phyloP scores from a whole-genome alignment of 257 asterid species.

The Salvia miltiorrhiza region DNA sequence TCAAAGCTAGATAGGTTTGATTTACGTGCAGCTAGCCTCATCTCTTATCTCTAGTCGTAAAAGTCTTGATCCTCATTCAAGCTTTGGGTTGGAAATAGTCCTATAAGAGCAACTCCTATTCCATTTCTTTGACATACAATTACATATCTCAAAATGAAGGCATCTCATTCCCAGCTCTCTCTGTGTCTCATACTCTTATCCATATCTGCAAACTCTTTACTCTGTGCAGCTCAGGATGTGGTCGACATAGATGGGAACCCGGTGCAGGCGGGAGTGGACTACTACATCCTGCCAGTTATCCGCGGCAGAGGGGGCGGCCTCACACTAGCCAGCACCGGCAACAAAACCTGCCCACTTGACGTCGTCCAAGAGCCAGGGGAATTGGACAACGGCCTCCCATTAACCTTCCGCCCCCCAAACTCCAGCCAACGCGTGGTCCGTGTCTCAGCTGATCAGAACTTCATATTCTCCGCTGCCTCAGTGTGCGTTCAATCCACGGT shows the following conservation, averaged over 20 bases:
- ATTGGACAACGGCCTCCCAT: conserved; percentile 39
- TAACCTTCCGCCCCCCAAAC: conserved; percentile 38
- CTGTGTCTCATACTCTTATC: conserved; percentile 22
- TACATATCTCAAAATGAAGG: conserved; percentile 19
- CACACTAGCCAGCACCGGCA: conserved; percentile 28
- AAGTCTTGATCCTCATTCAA: not conserved
- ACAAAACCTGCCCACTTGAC: conserved; percentile 40
- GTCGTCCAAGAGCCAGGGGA: conserved; percentile 46
- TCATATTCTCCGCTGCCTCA: conserved; percentile 37
- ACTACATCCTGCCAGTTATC: conserved; percentile 44
- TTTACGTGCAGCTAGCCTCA: not conserved
- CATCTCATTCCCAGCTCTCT: too few species aligned
- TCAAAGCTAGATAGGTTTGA: too few species aligned
- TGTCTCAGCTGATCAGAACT: conserved; percentile 43
- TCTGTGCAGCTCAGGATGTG: conserved; percentile 28
- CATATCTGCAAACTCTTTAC: not conserved
- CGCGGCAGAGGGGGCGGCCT: conserved; percentile 75
- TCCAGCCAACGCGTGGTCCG: conserved; percentile 34
- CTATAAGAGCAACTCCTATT: not conserved
- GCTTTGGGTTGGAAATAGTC: not conserved
- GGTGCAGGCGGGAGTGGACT: conserved; percentile 32
- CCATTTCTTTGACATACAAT: not conserved
- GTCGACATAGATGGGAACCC: conserved; percentile 35
- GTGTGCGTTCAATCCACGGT: conserved; percentile 37
- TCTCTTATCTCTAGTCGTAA: not conserved